Evolutionary conservation across 495 filamentous ascomycete genomes (phyloP).

Genomic region (Staphylotrichum longicolle): DNA sequence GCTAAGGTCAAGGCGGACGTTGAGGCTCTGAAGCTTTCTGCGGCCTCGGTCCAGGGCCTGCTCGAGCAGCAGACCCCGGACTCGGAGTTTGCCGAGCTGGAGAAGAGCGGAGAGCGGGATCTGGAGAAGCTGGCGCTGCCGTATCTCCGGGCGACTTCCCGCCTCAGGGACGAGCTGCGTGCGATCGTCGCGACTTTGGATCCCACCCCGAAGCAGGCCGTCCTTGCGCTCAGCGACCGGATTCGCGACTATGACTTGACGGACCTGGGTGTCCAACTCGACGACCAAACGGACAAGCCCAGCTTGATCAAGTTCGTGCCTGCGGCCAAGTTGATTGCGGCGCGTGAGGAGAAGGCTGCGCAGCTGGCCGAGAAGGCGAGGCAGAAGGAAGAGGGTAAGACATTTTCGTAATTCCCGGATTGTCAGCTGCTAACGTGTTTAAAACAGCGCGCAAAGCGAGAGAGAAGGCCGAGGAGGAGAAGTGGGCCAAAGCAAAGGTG

Average conservation of each 20-base stretch:
- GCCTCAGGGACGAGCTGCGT: conserved; percentile 66
- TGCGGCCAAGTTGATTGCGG: conserved; percentile 66
- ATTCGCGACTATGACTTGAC: conserved; percentile 79
- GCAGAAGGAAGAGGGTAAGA: conserved; percentile 59
- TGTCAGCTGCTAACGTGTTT: neutral
- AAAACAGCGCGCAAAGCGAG: conserved; percentile 46
- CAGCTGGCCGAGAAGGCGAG: conserved; percentile 52
- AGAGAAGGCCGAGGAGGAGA: conserved; percentile 51
- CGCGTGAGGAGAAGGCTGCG: conserved; percentile 65
- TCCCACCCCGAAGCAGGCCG: conserved; percentile 53
- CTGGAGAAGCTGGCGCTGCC: conserved; percentile 57
- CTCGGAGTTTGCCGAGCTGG: conserved; percentile 43
- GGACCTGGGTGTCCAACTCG: conserved; percentile 78
- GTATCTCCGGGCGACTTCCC: conserved; percentile 62
- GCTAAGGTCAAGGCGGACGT: conserved; percentile 40
- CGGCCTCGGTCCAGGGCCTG: conserved; percentile 28
- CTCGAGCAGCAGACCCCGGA: conserved; percentile 41
- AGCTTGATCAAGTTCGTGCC: conserved; percentile 82
- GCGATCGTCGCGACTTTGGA: conserved; percentile 55
- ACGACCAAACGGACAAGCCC: conserved; percentile 67
- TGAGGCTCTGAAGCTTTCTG: conserved; percentile 36
- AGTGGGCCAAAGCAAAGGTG: conserved; percentile 69
- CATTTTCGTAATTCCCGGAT: neutral
- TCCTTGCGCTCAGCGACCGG: conserved; percentile 70
- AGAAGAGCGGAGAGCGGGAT: conserved; percentile 41